Percentiles rank a stretch among this genome's conserved stretches.
These are phyloP conservation scores for Candida incommunis DNA, from an alignment of 805 yeast genomes.

Conservation along the genomic window DNA sequence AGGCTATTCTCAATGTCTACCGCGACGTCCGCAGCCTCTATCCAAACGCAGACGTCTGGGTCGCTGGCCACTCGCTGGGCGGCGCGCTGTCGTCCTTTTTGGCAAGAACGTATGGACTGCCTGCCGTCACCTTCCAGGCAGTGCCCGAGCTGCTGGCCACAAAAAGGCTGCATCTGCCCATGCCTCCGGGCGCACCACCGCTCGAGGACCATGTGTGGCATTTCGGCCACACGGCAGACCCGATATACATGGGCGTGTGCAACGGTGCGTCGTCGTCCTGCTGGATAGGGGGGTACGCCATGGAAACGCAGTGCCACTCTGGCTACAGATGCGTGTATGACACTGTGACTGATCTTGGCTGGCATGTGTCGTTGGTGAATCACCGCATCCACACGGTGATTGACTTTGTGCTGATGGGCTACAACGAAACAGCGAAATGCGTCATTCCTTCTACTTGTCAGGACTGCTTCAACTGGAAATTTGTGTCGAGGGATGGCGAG, in stretches of 20 bases:
- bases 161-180: slow-evolving; percentile 72
- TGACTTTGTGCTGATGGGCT: slow-evolving; percentile 56
- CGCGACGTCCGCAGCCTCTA: slow-evolving; percentile 52
- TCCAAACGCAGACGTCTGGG: slow-evolving; percentile 68
- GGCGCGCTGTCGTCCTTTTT: slow-evolving; percentile 71
- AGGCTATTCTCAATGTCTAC: slow-evolving; percentile 64
- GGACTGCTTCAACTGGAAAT: slow-evolving; percentile 86
- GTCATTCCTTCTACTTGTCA: slow-evolving; percentile 65
- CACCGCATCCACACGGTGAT: slow-evolving; percentile 87
- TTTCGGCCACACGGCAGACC: slow-evolving; percentile 94
- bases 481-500: slow-evolving; percentile 22
- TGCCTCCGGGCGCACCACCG: slow-evolving; percentile 78
- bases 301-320: slow-evolving; percentile 92
- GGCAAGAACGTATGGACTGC: slow-evolving; percentile 82
- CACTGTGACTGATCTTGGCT: slow-evolving; percentile 75
- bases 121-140: slow-evolving; percentile 82
- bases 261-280: slow-evolving; percentile 87
- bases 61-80: slow-evolving; percentile 91
- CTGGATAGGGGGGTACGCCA: slow-evolving; percentile 86
- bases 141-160: slow-evolving; percentile 87
- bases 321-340: slow-evolving; percentile 83
- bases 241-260: slow-evolving; percentile 92
- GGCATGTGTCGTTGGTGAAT: slow-evolving; percentile 78
- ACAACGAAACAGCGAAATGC: slow-evolving; percentile 70
- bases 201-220: slow-evolving; percentile 84